Percentiles rank a stretch among this genome's conserved stretches.
These are phyloP conservation scores for Scedosporium boydii DNA, from an alignment of 2,329 filamentous ascomycete genomes.

Conservation along the genomic window DNA sequence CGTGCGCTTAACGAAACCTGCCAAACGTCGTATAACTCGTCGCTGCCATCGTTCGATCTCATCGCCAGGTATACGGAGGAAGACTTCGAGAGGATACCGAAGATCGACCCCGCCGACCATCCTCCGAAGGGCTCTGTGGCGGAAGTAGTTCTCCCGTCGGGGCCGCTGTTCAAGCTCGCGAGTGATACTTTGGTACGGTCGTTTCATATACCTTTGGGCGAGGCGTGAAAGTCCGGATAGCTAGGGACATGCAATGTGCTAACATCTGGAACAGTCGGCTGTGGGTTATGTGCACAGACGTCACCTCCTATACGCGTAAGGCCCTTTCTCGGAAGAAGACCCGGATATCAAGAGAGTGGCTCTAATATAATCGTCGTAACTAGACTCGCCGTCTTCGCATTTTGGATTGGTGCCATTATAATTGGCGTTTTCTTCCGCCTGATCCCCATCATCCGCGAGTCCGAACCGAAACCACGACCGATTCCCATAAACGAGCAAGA, in stretches of 20 bases:
- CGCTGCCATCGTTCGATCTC: constrained; percentile 25
- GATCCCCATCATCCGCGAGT: constrained; percentile 6
- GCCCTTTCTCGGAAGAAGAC: not conserved
- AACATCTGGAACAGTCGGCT: constrained; percentile 19
- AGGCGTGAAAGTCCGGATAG: not conserved
- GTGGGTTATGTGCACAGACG: constrained; percentile 22
- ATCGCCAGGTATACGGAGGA: constrained; percentile 23
- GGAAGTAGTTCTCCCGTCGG: constrained; percentile 24
- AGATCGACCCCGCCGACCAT: constrained; percentile 20
- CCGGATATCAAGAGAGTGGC: not conserved
- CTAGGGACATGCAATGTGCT: not conserved
- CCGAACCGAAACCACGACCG: not conserved
- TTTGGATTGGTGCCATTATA: constrained; percentile 29
- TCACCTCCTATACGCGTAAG: constrained; percentile 29
- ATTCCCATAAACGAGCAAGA: not conserved
- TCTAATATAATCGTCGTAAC: not conserved
- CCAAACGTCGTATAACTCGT: not conserved
- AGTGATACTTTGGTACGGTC: constrained; percentile 27
- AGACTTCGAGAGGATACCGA: constrained; percentile 18
- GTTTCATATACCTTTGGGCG: not conserved
- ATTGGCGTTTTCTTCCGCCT: constrained; percentile 25
- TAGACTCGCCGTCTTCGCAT: constrained; percentile 26
- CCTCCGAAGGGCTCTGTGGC: constrained; percentile 10
- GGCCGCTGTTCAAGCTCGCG: constrained; percentile 22
- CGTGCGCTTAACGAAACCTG: constrained; percentile 25